Evolutionary conservation across 306 rosid genomes (phyloP).

Genomic region (Potentilla sterilis): DNA sequence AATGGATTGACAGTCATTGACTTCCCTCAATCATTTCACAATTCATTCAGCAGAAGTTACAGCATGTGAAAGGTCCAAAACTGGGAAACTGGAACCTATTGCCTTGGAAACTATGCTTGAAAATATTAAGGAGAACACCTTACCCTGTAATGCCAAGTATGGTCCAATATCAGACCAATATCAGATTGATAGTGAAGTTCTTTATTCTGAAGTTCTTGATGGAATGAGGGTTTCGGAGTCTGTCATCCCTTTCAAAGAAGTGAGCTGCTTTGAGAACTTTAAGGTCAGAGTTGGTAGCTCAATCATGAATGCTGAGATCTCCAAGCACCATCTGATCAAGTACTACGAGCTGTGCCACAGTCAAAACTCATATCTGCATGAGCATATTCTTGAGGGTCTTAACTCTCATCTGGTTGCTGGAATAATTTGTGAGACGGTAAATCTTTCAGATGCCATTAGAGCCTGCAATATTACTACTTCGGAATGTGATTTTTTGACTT

Average conservation of each 20-base stretch:
- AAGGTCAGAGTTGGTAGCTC: slow-evolving; percentile 39
- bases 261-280: slow-evolving; percentile 42
- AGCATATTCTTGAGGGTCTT: slow-evolving; percentile 44
- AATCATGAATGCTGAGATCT: slow-evolving; percentile 44
- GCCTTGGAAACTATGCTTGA: slow-evolving; percentile 17
- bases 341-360: slow-evolving; percentile 57
- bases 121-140: neutral
- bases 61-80: slow-evolving; percentile 21
- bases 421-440: slow-evolving; percentile 49
- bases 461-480: slow-evolving; percentile 42
- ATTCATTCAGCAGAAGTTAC: slow-evolving; percentile 8
- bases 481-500: slow-evolving; percentile 24
- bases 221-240: slow-evolving; percentile 37
- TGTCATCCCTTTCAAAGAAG: slow-evolving; percentile 31
- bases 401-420: slow-evolving; percentile 49
- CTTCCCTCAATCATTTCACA: neutral
- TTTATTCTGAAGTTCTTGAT: slow-evolving; percentile 23
- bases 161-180: slow-evolving; percentile 16
- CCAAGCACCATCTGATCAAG: slow-evolving; percentile 32
- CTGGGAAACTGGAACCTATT: slow-evolving; percentile 15
- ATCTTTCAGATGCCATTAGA: slow-evolving; percentile 58
- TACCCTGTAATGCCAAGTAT: neutral
- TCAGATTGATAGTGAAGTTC: slow-evolving; percentile 31
- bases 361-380: slow-evolving; percentile 55
- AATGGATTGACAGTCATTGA: neutral